Conservation (phyloP, 2,329 filamentous ascomycete species). For the Exophiala dermatitidis region DNA sequence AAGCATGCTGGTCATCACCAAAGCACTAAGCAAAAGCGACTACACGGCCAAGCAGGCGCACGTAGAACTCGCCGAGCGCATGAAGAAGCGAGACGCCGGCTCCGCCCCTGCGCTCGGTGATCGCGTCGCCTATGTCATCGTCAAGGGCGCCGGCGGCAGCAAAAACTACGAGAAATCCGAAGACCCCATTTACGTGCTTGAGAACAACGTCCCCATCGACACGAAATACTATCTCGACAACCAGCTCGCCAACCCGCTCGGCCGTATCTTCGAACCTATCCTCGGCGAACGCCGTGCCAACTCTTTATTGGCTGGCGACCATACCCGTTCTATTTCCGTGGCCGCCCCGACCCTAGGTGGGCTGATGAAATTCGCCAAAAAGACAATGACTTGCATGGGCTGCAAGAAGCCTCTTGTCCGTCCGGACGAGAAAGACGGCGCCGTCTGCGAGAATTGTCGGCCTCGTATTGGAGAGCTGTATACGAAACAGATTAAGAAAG, state of each 20-base stretch:
- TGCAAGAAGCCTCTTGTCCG: constrained; percentile 91
- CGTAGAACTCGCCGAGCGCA: constrained; percentile 87
- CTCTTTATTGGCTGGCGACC: constrained; percentile 79
- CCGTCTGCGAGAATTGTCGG: constrained; percentile 79
- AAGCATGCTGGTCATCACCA: constrained; percentile 98
- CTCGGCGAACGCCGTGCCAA: constrained; percentile 86
- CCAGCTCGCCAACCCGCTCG: constrained; percentile 88
- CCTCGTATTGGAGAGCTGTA: constrained; percentile 87
- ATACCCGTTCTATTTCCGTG: constrained; percentile 89
- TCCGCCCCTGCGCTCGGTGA: constrained; percentile 89
- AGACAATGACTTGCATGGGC: constrained; percentile 96
- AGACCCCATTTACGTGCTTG: constrained; percentile 92
- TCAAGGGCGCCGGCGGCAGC: constrained; percentile 78
- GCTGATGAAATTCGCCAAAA: constrained; percentile 97
- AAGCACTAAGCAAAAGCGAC: constrained; percentile 82
- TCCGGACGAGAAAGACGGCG: constrained; percentile 71
- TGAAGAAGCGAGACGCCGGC: constrained; percentile 93
- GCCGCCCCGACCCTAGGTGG: constrained; percentile 86
- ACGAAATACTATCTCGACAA: constrained; percentile 99
- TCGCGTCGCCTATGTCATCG: constrained; percentile 95
- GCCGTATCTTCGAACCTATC: constrained; percentile 95
- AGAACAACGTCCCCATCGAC: constrained; percentile 96
- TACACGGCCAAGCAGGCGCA: constrained; percentile 93
- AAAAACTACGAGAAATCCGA: constrained; percentile 98
- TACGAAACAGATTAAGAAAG: constrained; percentile 78